Evolutionary conservation across 805 yeast species (phyloP).

Genomic region (Schizosaccharomyces lindneri): DNA sequence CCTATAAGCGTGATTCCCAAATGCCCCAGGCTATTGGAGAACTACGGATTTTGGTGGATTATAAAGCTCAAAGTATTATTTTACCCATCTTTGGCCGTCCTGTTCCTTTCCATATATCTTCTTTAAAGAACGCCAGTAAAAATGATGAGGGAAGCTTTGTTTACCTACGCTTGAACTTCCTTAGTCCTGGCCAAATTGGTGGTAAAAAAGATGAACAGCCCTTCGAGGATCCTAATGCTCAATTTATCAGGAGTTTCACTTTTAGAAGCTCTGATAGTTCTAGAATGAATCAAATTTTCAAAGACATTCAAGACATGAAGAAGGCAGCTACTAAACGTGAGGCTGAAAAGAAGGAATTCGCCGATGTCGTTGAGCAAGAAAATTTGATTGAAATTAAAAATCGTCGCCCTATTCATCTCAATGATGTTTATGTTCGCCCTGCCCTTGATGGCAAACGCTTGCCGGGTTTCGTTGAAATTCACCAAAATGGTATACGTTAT

Average conservation of each 20-base stretch:
- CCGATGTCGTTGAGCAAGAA: conserved; percentile 85
- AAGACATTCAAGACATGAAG: conserved; percentile 75
- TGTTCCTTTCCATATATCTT: conserved; percentile 87
- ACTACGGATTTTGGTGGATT: conserved; percentile 65
- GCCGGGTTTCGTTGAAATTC: conserved; percentile 74
- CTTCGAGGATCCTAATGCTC: conserved; percentile 71
- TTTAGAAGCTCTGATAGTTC: conserved; percentile 76
- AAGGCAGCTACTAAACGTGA: conserved; percentile 78
- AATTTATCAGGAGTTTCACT: conserved; percentile 67
- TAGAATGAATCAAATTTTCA: conserved; percentile 70
- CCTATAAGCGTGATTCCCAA: conserved; percentile 80
- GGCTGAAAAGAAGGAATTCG: conserved; percentile 69
- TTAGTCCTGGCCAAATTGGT: conserved; percentile 71
- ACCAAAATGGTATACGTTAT: conserved; percentile 87
- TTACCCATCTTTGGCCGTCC: conserved; percentile 88
- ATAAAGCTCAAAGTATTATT: conserved; percentile 65
- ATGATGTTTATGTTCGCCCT: conserved; percentile 75
- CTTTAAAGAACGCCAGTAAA: conserved; percentile 83
- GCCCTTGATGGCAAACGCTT: conserved; percentile 92
- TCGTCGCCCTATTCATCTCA: conserved; percentile 66
- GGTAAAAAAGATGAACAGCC: conserved; percentile 36
- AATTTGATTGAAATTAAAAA: conserved; percentile 58
- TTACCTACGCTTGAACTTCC: conserved; percentile 68
- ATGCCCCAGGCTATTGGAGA: conserved; percentile 66
- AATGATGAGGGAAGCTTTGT: conserved; percentile 92